phyloP scores from a whole-genome alignment of 441 rosid species.

The Flueggea neowawraea region DNA sequence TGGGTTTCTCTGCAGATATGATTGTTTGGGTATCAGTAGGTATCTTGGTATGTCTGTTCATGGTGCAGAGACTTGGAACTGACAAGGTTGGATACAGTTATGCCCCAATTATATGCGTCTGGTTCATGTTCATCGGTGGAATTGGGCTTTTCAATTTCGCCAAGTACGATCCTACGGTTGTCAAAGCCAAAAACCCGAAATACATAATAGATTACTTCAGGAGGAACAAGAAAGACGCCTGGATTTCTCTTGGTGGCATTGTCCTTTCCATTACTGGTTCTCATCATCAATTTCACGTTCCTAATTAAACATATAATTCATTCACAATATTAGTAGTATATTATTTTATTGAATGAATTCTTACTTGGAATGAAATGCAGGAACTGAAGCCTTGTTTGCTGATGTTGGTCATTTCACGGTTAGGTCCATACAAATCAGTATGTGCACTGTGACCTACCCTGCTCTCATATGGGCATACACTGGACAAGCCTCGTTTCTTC shows the following conservation, averaged over 20 bases:
- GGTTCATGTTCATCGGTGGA: conserved; percentile 35
- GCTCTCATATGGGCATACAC: conserved; percentile 37
- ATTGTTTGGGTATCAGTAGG: conserved; percentile 42
- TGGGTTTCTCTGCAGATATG: conserved; percentile 26
- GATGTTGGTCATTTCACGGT: conserved; percentile 62
- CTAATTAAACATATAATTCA: not conserved
- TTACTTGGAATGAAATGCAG: conserved; percentile 15
- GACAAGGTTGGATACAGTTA: conserved; percentile 54
- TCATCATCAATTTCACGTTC: not conserved
- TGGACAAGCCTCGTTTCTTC: conserved; percentile 53
- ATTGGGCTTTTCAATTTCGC: conserved; percentile 46
- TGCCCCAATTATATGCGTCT: conserved; percentile 48
- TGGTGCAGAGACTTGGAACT: conserved; percentile 50
- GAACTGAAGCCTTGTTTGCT: conserved; percentile 60
- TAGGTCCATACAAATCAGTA: conserved; percentile 48
- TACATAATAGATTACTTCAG: conserved; percentile 43
- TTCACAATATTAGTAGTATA: no score
- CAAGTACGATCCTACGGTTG: conserved; percentile 31
- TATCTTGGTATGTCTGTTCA: conserved; percentile 38
- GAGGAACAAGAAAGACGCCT: conserved; percentile 42
- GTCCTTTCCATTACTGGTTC: conserved; percentile 50
- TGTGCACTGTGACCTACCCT: conserved; percentile 45
- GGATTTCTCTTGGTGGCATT: conserved; percentile 62
- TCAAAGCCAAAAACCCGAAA: conserved; percentile 41
- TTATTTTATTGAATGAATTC: not conserved